Percentiles rank a stretch among this genome's conserved stretches.
Conservation (phyloP, 108 stramenopile species). For the Nitzschia inconspicua region DNA sequence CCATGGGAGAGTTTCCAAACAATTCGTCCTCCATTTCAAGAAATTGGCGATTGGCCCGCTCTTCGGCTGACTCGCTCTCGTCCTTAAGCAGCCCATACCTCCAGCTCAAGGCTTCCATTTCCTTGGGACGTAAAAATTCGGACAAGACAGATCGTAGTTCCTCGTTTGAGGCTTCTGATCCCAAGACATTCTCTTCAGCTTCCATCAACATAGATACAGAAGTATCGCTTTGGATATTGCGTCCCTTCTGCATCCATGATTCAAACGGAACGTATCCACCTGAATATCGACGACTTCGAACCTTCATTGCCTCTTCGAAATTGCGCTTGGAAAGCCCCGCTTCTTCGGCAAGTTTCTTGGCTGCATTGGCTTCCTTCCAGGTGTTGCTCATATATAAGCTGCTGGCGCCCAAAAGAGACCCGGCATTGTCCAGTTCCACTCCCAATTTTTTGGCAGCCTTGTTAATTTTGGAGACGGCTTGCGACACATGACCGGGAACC, state of each 20-base stretch:
- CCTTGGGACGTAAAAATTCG: conserved; percentile 58
- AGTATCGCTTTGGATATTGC: conserved; percentile 22
- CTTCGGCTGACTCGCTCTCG: conserved; percentile 4
- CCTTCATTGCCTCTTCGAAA: conserved; percentile 38
- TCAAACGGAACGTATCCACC: conserved; percentile 46
- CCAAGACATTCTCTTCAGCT: background rate
- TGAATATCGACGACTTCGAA: conserved; percentile 23
- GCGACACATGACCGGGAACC: conserved; percentile 60
- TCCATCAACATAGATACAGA: background rate
- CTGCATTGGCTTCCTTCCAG: conserved; percentile 37
- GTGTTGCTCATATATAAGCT: background rate
- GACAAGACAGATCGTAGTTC: conserved; percentile 55
- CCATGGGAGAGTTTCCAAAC: conserved; percentile 32
- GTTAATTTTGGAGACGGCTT: conserved; percentile 48
- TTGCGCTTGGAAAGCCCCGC: conserved; percentile 39
- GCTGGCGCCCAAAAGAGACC: background rate
- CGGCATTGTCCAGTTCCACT: conserved; percentile 36
- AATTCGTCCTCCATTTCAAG: conserved; percentile 66
- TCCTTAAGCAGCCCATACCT: conserved; percentile 64
- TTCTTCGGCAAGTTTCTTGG: conserved; percentile 38
- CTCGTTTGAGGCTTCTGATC: conserved; percentile 17
- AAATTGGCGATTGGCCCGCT: conserved; percentile 49
- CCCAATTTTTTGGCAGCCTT: conserved; percentile 58
- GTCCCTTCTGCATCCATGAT: conserved; percentile 48
- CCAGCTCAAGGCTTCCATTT: conserved; percentile 76